A percentile compares a stretch with the other conserved stretches of the same genome.
phyloP scores from a whole-genome alignment of 441 rosid species.

The Jatropha podagrica region DNA sequence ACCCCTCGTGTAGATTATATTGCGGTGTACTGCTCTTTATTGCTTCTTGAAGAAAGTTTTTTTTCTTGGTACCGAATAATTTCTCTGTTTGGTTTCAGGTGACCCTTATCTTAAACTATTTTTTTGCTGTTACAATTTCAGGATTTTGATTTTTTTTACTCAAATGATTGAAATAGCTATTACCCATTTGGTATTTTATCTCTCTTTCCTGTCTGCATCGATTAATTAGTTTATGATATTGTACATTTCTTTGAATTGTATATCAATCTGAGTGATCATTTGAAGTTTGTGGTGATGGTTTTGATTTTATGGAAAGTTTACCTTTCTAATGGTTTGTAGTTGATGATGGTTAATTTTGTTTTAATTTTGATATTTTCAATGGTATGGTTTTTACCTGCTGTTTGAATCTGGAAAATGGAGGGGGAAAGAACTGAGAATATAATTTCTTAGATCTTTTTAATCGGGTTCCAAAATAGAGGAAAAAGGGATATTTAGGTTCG shows the following conservation, averaged over 20 bases:
- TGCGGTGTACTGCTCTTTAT: neutral
- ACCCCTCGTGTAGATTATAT: neutral
- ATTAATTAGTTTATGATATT: neutral
- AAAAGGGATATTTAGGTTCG: neutral
- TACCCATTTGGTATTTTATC: neutral
- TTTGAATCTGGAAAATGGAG: neutral
- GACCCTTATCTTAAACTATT: neutral
- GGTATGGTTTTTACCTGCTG: neutral
- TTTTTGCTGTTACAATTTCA: neutral
- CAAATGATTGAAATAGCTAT: neutral
- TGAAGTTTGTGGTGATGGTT: neutral
- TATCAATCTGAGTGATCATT: neutral
- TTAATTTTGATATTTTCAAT: neutral
- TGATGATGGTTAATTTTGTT: neutral
- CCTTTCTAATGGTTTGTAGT: neutral
- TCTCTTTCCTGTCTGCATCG: neutral
- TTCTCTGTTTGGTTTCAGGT: slow-evolving; percentile 1
- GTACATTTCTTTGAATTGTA: slow-evolving; percentile 3
- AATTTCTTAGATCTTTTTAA: neutral
- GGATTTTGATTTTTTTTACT: neutral
- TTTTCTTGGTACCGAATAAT: neutral
- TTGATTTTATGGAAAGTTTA: neutral
- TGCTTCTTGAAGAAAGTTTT: neutral
- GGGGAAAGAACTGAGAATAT: neutral
- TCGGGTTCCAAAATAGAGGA: neutral